Conservation (phyloP, 768 basidiomycete genomes). For the Imleria badia region DNA sequence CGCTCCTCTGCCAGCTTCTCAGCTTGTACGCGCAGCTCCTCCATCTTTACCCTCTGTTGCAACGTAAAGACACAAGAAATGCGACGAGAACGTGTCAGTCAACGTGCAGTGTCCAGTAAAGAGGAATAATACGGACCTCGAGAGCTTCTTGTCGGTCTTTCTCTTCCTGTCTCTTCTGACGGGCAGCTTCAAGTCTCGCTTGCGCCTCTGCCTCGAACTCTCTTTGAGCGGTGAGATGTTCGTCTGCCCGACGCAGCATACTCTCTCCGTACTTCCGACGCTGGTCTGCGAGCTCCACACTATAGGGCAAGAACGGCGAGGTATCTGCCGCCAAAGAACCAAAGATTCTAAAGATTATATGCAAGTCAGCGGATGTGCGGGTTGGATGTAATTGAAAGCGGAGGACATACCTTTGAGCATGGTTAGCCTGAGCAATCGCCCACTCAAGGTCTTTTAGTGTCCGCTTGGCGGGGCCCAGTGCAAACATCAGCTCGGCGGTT, state of each 20-base stretch:
- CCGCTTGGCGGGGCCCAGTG: constrained; percentile 70
- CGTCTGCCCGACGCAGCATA: constrained; percentile 78
- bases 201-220: constrained; percentile 70
- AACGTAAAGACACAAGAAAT: too few species aligned
- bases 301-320: constrained; percentile 73
- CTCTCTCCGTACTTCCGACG: constrained; percentile 87
- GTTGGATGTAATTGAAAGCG: neutral
- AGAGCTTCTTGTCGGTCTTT: constrained; percentile 58
- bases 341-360: constrained; percentile 59
- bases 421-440: constrained; percentile 76
- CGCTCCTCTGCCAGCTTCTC: constrained; percentile 83
- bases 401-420: constrained; percentile 76
- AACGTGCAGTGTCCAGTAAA: neutral
- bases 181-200: constrained; percentile 73
- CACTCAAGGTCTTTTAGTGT: constrained; percentile 75
- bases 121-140: constrained; percentile 50
- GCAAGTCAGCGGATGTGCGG: neutral
- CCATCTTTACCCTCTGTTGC: constrained; percentile 55
- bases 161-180: constrained; percentile 79
- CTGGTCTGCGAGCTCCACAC: constrained; percentile 82
- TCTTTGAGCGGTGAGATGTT: constrained; percentile 71
- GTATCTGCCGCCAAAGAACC: constrained; percentile 76
- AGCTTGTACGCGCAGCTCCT: constrained; percentile 64
- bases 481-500: constrained; percentile 85
- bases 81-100: neutral